These are phyloP conservation scores for Penicillium psychrofluorescens DNA, from an alignment of 495 filamentous ascomycete species.

Conservation along the genomic window DNA sequence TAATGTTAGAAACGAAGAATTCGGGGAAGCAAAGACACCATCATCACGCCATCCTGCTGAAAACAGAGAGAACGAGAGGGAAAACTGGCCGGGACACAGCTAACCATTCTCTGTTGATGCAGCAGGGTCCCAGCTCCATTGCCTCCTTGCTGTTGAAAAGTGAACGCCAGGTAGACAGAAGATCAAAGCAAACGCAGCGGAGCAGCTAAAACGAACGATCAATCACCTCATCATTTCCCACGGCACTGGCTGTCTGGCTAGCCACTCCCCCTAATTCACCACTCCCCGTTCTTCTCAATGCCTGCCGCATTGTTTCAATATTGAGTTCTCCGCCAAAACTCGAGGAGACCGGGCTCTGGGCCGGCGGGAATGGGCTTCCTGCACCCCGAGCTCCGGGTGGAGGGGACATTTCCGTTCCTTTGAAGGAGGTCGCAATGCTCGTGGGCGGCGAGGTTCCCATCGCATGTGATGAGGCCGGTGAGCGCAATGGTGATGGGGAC, in stretches of 20 bases:
- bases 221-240: slow-evolving; percentile 29
- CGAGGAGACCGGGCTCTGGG: slow-evolving; percentile 39
- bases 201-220: slow-evolving; percentile 20
- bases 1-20: slow-evolving; percentile 5
- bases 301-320: slow-evolving; percentile 88
- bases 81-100: not conserved
- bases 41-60: not conserved
- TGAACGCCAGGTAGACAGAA: not conserved
- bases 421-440: slow-evolving; percentile 58
- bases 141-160: not conserved
- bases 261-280: slow-evolving; percentile 62
- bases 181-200: not conserved
- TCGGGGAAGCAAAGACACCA: slow-evolving; percentile 1
- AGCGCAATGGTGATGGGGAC: slow-evolving; percentile 66
- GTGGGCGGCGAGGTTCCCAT: slow-evolving; percentile 58
- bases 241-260: slow-evolving; percentile 56
- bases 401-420: slow-evolving; percentile 58
- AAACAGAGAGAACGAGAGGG: not conserved
- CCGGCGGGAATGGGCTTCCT: slow-evolving; percentile 16
- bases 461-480: slow-evolving; percentile 59
- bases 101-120: not conserved
- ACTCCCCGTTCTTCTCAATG: slow-evolving; percentile 62
- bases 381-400: slow-evolving; percentile 23
- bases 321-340: slow-evolving; percentile 59
- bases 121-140: not conserved